Evolutionary conservation across 805 yeast species (phyloP).

Genomic region (Lachancea fermentati): DNA sequence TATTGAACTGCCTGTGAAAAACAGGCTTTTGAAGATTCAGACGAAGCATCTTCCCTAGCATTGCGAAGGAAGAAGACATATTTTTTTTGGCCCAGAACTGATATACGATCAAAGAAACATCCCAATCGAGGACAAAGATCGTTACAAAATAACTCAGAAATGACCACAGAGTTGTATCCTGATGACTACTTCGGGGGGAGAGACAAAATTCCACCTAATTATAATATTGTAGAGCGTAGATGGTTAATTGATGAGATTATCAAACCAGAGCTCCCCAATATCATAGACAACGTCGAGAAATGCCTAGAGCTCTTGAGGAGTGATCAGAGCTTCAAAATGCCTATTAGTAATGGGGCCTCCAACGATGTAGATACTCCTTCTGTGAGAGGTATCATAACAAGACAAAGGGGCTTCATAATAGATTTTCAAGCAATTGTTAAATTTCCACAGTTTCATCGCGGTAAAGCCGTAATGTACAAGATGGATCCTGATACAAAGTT

Average conservation of each 20-base stretch:
- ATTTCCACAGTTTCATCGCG: conserved; percentile 37
- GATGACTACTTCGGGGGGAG: conserved; percentile 22
- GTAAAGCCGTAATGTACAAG: conserved; percentile 35
- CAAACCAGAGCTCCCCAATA: conserved; percentile 42
- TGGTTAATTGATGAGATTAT: conserved; percentile 47
- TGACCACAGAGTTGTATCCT: conserved; percentile 35
- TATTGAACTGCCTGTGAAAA: background rate
- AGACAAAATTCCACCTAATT: conserved; percentile 3
- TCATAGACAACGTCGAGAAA: conserved; percentile 38
- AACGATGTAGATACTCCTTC: conserved; percentile 15
- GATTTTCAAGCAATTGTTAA: conserved; percentile 40
- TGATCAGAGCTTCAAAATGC: conserved; percentile 45
- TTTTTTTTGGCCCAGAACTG: background rate
- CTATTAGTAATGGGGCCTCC: conserved; percentile 34
- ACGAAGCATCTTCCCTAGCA: background rate
- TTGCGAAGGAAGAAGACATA: too few relatives aligned
- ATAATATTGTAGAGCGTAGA: conserved; percentile 26
- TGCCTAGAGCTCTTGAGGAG: conserved; percentile 39
- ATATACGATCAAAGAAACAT: too few relatives aligned
- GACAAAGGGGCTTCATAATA: conserved; percentile 49
- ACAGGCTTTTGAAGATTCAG: background rate
- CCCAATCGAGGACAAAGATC: too few relatives aligned
- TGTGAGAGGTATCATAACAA: conserved; percentile 53
- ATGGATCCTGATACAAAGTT: conserved; percentile 34
- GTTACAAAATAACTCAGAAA: conserved; percentile 2